phyloP scores from a whole-genome alignment of 257 asterid species.

The Nicotiana benthamiana region DNA sequence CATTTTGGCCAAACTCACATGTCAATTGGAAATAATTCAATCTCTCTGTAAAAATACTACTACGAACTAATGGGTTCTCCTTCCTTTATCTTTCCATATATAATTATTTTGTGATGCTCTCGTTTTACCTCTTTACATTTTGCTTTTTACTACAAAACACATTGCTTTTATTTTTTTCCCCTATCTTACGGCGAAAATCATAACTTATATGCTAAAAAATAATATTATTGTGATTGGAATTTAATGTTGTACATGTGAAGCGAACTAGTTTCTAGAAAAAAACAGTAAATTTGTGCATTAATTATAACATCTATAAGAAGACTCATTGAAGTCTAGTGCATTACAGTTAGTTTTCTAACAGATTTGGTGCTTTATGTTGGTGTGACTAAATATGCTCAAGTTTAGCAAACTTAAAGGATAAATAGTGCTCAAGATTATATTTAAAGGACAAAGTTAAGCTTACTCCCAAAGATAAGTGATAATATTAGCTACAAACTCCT shows the following conservation, averaged over 20 bases:
- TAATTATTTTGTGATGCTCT: not conserved
- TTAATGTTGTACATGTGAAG: not conserved
- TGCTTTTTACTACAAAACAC: not conserved
- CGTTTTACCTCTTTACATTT: not conserved
- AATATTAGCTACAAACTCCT: too few species aligned
- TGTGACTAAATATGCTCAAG: too few species aligned
- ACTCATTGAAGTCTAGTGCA: not conserved
- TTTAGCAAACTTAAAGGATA: too few species aligned
- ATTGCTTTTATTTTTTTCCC: not conserved
- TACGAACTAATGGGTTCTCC: not conserved
- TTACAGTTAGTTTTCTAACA: too few species aligned
- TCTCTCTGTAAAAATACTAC: not conserved
- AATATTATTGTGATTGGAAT: not conserved
- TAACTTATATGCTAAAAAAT: not conserved
- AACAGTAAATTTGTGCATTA: not conserved
- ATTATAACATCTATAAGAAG: not conserved
- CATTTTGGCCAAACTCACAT: not conserved
- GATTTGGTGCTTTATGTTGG: too few species aligned
- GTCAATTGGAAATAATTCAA: not conserved
- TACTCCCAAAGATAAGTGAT: too few species aligned
- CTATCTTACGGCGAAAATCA: not conserved
- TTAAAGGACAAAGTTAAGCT: too few species aligned
- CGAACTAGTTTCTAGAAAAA: not conserved
- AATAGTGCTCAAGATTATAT: too few species aligned
- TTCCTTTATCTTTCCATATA: not conserved